These are phyloP conservation scores for Vicia faba DNA, from an alignment of 306 rosid genomes.

Conservation along the genomic window DNA sequence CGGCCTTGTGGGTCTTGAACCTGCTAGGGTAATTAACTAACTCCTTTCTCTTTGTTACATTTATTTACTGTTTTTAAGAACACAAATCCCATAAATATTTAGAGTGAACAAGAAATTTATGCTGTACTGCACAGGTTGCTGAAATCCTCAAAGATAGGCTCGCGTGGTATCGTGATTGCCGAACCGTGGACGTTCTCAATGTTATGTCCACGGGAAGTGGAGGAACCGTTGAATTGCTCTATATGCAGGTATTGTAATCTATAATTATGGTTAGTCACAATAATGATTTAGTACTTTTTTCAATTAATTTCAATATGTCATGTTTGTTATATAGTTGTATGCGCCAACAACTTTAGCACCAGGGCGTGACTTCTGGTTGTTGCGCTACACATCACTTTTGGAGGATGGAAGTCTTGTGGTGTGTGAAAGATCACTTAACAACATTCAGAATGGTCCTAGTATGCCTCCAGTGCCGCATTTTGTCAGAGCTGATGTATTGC, in stretches of 20 bases:
- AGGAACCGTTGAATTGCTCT: slow-evolving; percentile 92
- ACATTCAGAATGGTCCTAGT: slow-evolving; percentile 94
- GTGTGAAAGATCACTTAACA: slow-evolving; percentile 98
- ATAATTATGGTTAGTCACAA: neutral
- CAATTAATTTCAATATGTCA: slow-evolving; percentile 26
- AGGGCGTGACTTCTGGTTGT: slow-evolving; percentile 98
- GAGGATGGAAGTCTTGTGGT: slow-evolving; percentile 99
- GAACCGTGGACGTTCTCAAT: slow-evolving; percentile 80
- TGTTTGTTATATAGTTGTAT: slow-evolving; percentile 65
- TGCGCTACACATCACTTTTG: slow-evolving; percentile 92
- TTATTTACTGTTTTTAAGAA: neutral
- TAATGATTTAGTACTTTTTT: neutral
- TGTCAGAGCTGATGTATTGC: slow-evolving; percentile 90
- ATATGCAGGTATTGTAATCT: slow-evolving; percentile 75
- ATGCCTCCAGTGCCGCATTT: slow-evolving; percentile 90
- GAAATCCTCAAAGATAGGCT: slow-evolving; percentile 96
- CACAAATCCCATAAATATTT: neutral
- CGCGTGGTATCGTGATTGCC: slow-evolving; percentile 91
- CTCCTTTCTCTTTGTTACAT: slow-evolving; percentile 16
- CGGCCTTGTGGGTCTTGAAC: slow-evolving; percentile 97
- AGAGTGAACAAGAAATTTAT: slow-evolving; percentile 12
- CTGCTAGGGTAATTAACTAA: slow-evolving; percentile 67
- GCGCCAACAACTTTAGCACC: slow-evolving; percentile 98
- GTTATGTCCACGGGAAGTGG: slow-evolving; percentile 86
- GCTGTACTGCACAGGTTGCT: slow-evolving; percentile 59